Conservation (phyloP, 768 basidiomycete species). For the Psilocybe tampanensis region DNA sequence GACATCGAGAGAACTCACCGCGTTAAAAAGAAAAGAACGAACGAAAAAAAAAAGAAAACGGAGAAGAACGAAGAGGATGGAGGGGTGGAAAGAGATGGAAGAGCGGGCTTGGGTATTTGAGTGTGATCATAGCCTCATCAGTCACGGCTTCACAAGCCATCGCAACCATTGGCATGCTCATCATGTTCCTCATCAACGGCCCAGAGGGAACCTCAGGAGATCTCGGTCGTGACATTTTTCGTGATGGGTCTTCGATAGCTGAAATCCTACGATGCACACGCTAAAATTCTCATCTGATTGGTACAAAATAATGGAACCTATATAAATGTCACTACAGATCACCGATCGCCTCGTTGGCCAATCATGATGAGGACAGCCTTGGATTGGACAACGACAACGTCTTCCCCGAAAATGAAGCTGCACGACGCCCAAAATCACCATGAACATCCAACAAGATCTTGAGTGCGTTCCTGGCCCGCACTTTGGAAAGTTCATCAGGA, state of each 20-base stretch:
- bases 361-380: slow-evolving; percentile 35
- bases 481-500: slow-evolving; percentile 82
- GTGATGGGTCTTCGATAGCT: slow-evolving; percentile 20
- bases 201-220: slow-evolving; percentile 21
- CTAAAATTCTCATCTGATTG: slow-evolving; percentile 8
- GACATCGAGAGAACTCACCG: slow-evolving; percentile 41
- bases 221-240: slow-evolving; percentile 24
- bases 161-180: slow-evolving; percentile 41
- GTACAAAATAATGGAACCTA: slow-evolving; percentile 4
- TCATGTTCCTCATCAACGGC: slow-evolving; percentile 34
- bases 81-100: slow-evolving; percentile 28
- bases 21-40: slow-evolving; percentile 40
- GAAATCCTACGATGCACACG: slow-evolving; percentile 1
- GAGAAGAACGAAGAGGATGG: slow-evolving; percentile 41
- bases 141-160: slow-evolving; percentile 26
- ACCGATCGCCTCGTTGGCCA: slow-evolving; percentile 10
- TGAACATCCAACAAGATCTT: slow-evolving; percentile 90
- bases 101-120: slow-evolving; percentile 37
- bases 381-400: slow-evolving; percentile 43
- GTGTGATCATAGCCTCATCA: slow-evolving; percentile 20
- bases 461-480: slow-evolving; percentile 93
- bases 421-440: slow-evolving; percentile 80
- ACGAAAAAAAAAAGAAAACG: slow-evolving; percentile 37
- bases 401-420: slow-evolving; percentile 38
- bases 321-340: slow-evolving; percentile 11